A percentile compares a stretch with the other conserved stretches of the same genome.
Conservation (phyloP, 768 basidiomycete species). For the Crepidotus variabilis region DNA sequence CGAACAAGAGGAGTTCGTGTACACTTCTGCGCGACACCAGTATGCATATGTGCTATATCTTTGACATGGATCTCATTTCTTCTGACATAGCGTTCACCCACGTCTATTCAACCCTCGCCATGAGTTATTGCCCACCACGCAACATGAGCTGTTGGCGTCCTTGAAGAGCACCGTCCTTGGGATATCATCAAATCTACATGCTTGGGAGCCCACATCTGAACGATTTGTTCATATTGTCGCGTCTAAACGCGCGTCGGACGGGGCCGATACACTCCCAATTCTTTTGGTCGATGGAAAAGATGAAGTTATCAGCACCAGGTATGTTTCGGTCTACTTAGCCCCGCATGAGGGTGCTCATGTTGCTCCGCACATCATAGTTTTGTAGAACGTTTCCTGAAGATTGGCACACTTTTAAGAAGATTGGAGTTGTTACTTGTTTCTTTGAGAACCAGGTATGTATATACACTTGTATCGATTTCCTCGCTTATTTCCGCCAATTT, state of each 20-base stretch:
- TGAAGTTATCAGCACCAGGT: slow-evolving; percentile 57
- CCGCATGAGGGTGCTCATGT: not conserved
- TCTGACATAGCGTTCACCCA: slow-evolving; percentile 42
- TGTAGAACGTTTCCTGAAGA: slow-evolving; percentile 56
- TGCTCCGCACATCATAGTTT: slow-evolving; percentile 38
- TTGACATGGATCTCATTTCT: not conserved
- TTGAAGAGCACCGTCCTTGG: slow-evolving; percentile 61
- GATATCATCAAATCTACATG: slow-evolving; percentile 60
- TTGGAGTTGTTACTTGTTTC: slow-evolving; percentile 50
- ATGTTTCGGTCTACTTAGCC: slow-evolving; percentile 1
- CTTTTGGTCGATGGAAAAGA: slow-evolving; percentile 57
- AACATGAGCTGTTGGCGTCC: slow-evolving; percentile 45
- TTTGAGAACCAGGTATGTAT: slow-evolving; percentile 47
- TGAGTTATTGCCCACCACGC: slow-evolving; percentile 40
- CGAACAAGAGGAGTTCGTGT: slow-evolving; percentile 53
- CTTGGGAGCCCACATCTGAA: slow-evolving; percentile 56
- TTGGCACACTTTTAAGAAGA: slow-evolving; percentile 67
- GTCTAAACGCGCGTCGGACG: slow-evolving; percentile 21
- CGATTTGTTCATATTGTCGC: slow-evolving; percentile 49
- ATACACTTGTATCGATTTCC: not conserved
- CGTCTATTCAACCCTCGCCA: slow-evolving; percentile 33
- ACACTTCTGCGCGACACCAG: slow-evolving; percentile 58
- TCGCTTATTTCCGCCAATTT: slow-evolving; percentile 1
- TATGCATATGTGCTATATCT: slow-evolving; percentile 28
- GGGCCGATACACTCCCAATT: slow-evolving; percentile 15